Percentiles rank a stretch among this genome's conserved stretches.
phyloP scores from a whole-genome alignment of 2,329 filamentous ascomycete species.

The Ascochyta lentis region DNA sequence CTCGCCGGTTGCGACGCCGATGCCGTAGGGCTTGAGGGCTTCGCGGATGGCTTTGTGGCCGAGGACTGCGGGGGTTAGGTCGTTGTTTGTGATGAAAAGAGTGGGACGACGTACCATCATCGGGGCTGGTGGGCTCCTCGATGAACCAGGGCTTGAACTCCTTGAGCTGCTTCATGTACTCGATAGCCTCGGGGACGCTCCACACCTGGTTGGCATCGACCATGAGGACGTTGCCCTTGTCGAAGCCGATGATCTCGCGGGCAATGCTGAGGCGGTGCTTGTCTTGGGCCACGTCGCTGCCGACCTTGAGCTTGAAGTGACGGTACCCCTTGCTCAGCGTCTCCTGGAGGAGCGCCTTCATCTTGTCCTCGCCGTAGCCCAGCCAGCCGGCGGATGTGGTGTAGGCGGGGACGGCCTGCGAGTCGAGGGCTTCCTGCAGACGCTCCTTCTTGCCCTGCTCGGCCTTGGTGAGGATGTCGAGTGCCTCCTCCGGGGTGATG shows the following conservation, averaged over 20 bases:
- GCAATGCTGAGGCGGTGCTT: slow-evolving; percentile 74
- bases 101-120: slow-evolving; percentile 61
- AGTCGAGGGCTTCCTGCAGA: slow-evolving; percentile 74
- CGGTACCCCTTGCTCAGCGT: slow-evolving; percentile 78
- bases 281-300: slow-evolving; percentile 75
- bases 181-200: slow-evolving; percentile 88
- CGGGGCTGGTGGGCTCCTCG: slow-evolving; percentile 89
- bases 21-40: slow-evolving; percentile 74
- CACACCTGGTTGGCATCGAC: slow-evolving; percentile 93
- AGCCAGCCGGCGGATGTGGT: slow-evolving; percentile 91
- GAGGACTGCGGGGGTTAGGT: slow-evolving; percentile 60
- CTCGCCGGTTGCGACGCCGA: slow-evolving; percentile 89
- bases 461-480: slow-evolving; percentile 70
- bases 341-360: slow-evolving; percentile 75
- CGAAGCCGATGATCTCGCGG: slow-evolving; percentile 80
- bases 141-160: slow-evolving; percentile 94
- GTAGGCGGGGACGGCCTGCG: slow-evolving; percentile 83
- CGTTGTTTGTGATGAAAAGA: neutral
- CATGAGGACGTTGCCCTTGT: slow-evolving; percentile 85
- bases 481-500: slow-evolving; percentile 83
- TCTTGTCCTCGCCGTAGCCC: slow-evolving; percentile 88
- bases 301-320: slow-evolving; percentile 93
- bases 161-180: slow-evolving; percentile 81
- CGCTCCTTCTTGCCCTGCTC: slow-evolving; percentile 73
- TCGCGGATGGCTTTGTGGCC: slow-evolving; percentile 86